Evolutionary conservation across 306 rosid genomes (phyloP), one percentile per base, ranked within the genome.

Genomic region (Senna siamea): DNA sequence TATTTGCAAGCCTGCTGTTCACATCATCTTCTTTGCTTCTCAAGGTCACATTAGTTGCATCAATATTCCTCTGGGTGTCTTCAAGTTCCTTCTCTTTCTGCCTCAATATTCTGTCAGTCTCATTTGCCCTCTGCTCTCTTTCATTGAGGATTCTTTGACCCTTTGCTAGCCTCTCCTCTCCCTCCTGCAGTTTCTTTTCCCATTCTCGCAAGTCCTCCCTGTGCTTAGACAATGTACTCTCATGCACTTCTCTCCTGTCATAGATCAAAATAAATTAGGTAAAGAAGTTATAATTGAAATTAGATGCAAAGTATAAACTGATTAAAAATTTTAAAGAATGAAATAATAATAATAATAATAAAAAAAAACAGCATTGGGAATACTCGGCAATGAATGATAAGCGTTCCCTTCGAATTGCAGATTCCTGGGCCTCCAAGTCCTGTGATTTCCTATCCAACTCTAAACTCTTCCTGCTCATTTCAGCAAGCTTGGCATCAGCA

Each of bases 401-500:
- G 10, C 90, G 94, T 18, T 92, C 95, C 80, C 89, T 82, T 72
- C 90, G 80, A 67, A 90, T 80, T 22, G 84, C 81, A 77, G 84
- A 78, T 83, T 94, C 99, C 48, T 82, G 95, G 83, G 77, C 83
- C 83, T 85, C 96, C 40, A 94, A 66, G 54, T 94, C 99, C 46
- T 78, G 92, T 47, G 86, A 80, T 81, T 87, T 94, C 76, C 97
- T 89, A 70, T 87, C 97, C 68, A 88, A 63, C 76, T 92, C 99
- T 0, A 93, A 84, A 73, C 82, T 88, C 74, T 86, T 94, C 77
- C 97, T 78, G 85, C 85, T 89, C 53, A 94, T 84, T 75, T 94
- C 99, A 28, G 99, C 96, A 70, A 85, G 84, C 86, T 86, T 94
- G 73, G 99, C 97, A 85, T 94, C 99, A 51, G 96, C 91, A 60